Percentiles rank a stretch among this genome's conserved stretches.
These are phyloP conservation scores for Voacanga thouarsii DNA, from an alignment of 257 asterid genomes.

Conservation along the genomic window DNA sequence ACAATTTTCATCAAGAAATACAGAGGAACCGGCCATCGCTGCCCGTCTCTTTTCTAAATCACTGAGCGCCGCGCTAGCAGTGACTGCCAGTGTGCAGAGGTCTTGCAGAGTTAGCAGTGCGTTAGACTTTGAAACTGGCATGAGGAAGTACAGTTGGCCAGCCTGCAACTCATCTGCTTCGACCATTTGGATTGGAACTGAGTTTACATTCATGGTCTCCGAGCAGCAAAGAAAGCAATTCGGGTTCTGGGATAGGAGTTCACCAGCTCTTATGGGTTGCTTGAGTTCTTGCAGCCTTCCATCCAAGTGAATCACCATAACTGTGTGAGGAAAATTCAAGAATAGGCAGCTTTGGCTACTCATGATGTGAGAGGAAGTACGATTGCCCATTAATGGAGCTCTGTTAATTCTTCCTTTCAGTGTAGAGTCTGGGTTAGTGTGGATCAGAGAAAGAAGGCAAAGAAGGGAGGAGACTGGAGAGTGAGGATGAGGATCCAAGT, in stretches of 20 bases:
- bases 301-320: constrained; percentile 32
- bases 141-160: constrained; percentile 32
- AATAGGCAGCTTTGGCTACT: not conserved
- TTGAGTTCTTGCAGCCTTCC: constrained; percentile 48
- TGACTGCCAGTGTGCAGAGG: constrained; percentile 38
- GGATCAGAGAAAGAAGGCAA: not conserved
- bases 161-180: constrained; percentile 25
- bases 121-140: constrained; percentile 35
- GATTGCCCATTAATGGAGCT: constrained; percentile 9
- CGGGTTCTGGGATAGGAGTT: constrained; percentile 39
- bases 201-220: constrained; percentile 40
- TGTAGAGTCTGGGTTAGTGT: not conserved
- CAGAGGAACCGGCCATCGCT: not conserved
- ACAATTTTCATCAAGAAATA: not conserved
- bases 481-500: not conserved
- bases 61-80: constrained; percentile 32
- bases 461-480: not conserved
- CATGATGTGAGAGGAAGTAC: constrained; percentile 16
- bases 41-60: not conserved
- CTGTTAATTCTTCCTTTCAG: not conserved
- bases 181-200: constrained; percentile 33
- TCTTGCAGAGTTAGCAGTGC: constrained; percentile 25
- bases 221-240: constrained; percentile 49
- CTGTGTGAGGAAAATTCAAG: not conserved
- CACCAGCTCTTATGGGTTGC: constrained; percentile 34